Base-by-base conservation (phyloP, 306 rosid species). In the Rosa multiflora region DNA sequence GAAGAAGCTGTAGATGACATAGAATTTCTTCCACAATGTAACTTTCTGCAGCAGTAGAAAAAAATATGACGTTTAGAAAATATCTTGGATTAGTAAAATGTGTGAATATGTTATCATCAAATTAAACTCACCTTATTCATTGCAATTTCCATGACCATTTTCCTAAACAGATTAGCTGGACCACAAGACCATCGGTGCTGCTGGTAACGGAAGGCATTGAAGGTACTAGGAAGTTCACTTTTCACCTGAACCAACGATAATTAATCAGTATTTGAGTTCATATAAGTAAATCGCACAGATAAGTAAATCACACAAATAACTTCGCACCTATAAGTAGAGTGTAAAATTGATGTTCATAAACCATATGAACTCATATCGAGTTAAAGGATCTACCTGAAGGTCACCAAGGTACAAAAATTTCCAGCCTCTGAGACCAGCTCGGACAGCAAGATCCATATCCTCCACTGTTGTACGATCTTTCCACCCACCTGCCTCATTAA, bases 141-240 rank as follows among this genome's bases (percentile, higher is more conserved):
- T 55, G 92, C 77, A 20, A 93, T 96, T 76, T 96, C 99, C 97
- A 91, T 90, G 64, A 86, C 97, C 99, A 96, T 96, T 86, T 96
- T 96, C 84, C 99, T 88, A 80, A 96, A 96, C 32, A 96, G 89
- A 88, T 96, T 96, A 17, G 99, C 98, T 67, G 99, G 99, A 73
- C 99, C 99, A 76, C 99, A 96, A 4, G 99, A 96, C 99, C 99
- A 96, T 26, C 99, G 49, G 62, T 96, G 99, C 87, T 96, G 99
- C 88, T 96, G 99, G 85, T 91, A 96, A 40, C 98, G 90, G 88
- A 96, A 93, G 74, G 99, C 99, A n/a, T 92, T 93, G 85, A 96
- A 86, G 75, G 99, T 96, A 84, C 99, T 93, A 1, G 99, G 99
- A 76, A 96, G 98, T 82, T 96, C 99, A 88, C 99, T 96, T 79